Evolutionary conservation across 1,284 basidiomycete species (phyloP).

Genomic region (Malassezia dermatis): DNA sequence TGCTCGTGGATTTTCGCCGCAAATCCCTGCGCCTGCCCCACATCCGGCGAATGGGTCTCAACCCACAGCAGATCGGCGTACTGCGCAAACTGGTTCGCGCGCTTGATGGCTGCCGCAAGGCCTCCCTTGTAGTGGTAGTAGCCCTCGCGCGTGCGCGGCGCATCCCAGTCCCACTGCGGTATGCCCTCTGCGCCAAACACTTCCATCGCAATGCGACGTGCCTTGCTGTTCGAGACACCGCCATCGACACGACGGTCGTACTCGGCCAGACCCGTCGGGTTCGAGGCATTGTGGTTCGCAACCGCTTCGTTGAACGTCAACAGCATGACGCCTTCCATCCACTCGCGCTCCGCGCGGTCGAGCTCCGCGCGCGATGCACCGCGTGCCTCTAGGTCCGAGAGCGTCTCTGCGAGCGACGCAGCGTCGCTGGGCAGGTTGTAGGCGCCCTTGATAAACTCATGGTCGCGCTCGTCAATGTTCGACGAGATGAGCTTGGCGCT

Average conservation of each 20-base stretch:
- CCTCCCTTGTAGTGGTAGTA: conserved; percentile 85
- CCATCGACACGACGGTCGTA: conserved; percentile 55
- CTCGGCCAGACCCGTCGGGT: conserved; percentile 51
- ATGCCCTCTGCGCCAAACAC: conserved; percentile 57
- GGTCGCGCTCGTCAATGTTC: conserved; percentile 66
- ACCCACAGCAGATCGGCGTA: conserved; percentile 52
- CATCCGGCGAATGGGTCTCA: conserved; percentile 74
- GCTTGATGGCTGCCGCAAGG: conserved; percentile 69
- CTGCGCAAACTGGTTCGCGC: conserved; percentile 63
- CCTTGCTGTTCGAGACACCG: conserved; percentile 65
- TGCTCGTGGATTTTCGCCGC: conserved; percentile 64
- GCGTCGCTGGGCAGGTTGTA: conserved; percentile 37
- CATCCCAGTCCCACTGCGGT: conserved; percentile 82
- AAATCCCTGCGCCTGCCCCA: conserved; percentile 69
- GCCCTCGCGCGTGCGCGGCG: conserved; percentile 77
- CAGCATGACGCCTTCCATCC: conserved; percentile 45
- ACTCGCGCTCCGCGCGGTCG: conserved; percentile 40
- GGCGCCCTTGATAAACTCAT: conserved; percentile 48
- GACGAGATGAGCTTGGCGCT: conserved; percentile 75
- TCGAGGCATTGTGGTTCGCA: conserved; percentile 44
- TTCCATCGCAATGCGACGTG: conserved; percentile 62
- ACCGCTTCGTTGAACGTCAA: conserved; percentile 75
- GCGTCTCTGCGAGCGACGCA: conserved; percentile 35
- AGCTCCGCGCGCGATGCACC: conserved; percentile 35
- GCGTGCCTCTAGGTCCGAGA: conserved; percentile 32